Evolutionary conservation across 192 early-diverging fungal species (phyloP).

Genomic region (Backusella tuberculispora): DNA sequence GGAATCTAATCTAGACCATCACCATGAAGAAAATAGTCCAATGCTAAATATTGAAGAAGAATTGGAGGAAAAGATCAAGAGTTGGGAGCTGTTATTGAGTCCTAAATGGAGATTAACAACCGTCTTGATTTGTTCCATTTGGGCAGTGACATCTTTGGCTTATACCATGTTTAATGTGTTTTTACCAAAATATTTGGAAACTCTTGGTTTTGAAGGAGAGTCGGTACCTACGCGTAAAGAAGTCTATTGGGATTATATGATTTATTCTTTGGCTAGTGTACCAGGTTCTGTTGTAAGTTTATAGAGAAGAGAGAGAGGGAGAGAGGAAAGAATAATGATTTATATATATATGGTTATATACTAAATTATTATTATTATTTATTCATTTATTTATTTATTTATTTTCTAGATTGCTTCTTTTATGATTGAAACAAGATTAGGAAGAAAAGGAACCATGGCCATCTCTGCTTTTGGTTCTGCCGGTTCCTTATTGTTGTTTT

Average conservation of each 20-base stretch:
- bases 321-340: neutral
- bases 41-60: neutral
- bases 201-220: slow-evolving; percentile 48
- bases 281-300: slow-evolving; percentile 78
- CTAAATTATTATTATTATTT: no score
- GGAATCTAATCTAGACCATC: neutral
- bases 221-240: slow-evolving; percentile 43
- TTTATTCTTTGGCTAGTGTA: slow-evolving; percentile 76
- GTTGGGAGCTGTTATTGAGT: slow-evolving; percentile 44
- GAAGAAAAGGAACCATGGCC: slow-evolving; percentile 82
- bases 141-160: slow-evolving; percentile 75
- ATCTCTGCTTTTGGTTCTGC: slow-evolving; percentile 74
- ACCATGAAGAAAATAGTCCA: slow-evolving; percentile 13
- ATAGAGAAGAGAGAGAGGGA: neutral
- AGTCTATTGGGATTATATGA: slow-evolving; percentile 74
- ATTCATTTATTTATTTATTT: neutral
- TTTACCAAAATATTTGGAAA: slow-evolving; percentile 76
- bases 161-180: slow-evolving; percentile 93
- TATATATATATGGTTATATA: neutral
- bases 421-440: slow-evolving; percentile 74
- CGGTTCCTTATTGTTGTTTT: slow-evolving; percentile 69
- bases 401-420: slow-evolving; percentile 48
- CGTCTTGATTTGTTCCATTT: slow-evolving; percentile 75
- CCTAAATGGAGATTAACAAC: slow-evolving; percentile 64
- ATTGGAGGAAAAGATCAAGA: neutral